These are phyloP conservation scores for Colletotrichum agaves DNA, from an alignment of 2,329 filamentous ascomycete genomes.

Conservation along the genomic window DNA sequence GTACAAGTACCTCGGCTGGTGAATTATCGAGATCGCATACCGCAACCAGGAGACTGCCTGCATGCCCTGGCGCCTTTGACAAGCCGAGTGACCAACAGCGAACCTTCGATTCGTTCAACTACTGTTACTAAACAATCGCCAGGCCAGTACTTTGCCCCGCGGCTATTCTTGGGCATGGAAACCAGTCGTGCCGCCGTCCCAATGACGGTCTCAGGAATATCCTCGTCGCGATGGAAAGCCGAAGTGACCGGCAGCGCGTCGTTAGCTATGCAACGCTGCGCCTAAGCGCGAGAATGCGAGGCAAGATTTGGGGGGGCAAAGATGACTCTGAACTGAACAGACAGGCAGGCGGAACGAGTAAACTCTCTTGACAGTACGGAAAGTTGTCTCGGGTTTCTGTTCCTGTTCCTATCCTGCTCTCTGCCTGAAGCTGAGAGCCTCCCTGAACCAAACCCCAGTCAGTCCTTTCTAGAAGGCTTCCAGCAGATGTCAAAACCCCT, in stretches of 20 bases:
- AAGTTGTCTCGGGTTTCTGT: conserved; percentile 20
- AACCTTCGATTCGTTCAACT: background rate
- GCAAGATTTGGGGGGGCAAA: background rate
- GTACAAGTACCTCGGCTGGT: too few relatives aligned
- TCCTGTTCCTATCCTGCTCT: background rate
- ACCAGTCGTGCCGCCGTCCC: conserved; percentile 4
- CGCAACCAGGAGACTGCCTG: conserved; percentile 8
- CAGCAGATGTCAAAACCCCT: background rate
- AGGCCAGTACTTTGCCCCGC: background rate
- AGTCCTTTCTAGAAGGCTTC: conserved; percentile 35
- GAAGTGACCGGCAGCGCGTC: background rate
- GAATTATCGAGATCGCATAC: too few relatives aligned
- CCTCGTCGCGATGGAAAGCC: conserved; percentile 3
- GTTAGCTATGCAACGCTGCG: background rate
- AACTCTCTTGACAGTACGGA: background rate
- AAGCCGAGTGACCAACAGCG: too few relatives aligned
- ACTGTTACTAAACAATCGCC: background rate
- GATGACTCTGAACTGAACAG: too few relatives aligned
- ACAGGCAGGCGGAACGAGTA: too few relatives aligned
- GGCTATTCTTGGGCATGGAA: background rate
- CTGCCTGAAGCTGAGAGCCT: background rate
- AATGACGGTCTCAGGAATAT: conserved; percentile 5
- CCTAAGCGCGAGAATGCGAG: conserved; percentile 12
- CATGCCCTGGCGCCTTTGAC: conserved; percentile 16
- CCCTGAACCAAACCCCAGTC: conserved; percentile 19